Base-by-base conservation (phyloP, 768 basidiomycete genomes). In the Calocera viscosa region DNA sequence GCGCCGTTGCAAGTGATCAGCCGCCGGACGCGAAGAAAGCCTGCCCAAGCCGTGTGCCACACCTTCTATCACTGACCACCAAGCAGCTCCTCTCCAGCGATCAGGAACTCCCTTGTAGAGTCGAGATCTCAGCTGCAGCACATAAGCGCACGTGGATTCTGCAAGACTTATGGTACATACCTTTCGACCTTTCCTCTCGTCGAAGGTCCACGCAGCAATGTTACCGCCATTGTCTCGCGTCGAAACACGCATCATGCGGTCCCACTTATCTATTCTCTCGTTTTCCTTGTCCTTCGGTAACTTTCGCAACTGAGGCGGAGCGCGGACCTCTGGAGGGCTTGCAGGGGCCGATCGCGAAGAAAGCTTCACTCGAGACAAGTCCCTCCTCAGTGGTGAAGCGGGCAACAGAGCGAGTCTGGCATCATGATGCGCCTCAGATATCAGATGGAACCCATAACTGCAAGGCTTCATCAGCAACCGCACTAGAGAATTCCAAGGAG, bases 51-150 rank as follows among this genome's bases (percentile, higher is more conserved):
- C 32, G 30, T 40, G 49, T 24, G 47, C 32, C 32, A 32, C 43
- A 53, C 41, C 33, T 66, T 80, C 82, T 77, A 92, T 84, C 68
- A 97, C 76, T 8, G 90, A 79, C 70, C 88, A 90, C 96, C 96
- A 99, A 0, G 87, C 91, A 2, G 92, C 95, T 64, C 84, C 80
- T 43, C 96, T 82, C 96, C 96, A 99, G 63, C 94, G 83, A 76
- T 98, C 95, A 1, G 96, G 96, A 33, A 98, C 86, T 66, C 96
- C 96, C 74, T 99, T 99, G 81, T 91, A 97, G 65, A 87, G 84
- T 33, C 95, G 82, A 70, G 83, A 77, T 34, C 88, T 82, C 22
- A 78, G 68, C 75, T 75, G 53, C 30, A 5, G 11, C 63, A 17
- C 60, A 63, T 65, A 72, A 73, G 68, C 68, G 71, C 19, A 71